phyloP scores from a whole-genome alignment of 1,284 basidiomycete species.

The Rhodotorula sp. region DNA sequence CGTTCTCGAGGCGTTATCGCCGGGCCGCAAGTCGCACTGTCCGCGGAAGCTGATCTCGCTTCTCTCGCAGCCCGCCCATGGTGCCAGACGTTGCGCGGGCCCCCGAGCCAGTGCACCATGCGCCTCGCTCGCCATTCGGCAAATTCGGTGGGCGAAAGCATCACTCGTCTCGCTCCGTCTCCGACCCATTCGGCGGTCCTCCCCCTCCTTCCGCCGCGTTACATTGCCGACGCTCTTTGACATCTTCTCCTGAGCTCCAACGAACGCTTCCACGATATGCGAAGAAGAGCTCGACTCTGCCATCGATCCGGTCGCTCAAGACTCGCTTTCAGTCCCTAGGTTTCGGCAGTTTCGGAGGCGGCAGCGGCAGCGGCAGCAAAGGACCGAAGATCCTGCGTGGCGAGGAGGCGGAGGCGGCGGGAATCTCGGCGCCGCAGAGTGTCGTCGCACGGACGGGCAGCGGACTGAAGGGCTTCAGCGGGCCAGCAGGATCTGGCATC shows the following conservation, averaged over 20 bases:
- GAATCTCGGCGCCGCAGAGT: background rate
- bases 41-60: background rate
- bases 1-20: background rate
- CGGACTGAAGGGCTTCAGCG: constrained; percentile 7
- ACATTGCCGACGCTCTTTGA: background rate
- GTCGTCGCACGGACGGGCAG: background rate
- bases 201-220: background rate
- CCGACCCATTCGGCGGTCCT: background rate
- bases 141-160: too few relatives aligned
- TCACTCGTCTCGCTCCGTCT: too few relatives aligned
- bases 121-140: too few relatives aligned
- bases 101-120: background rate
- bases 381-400: constrained; percentile 1
- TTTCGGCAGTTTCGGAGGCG: background rate
- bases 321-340: constrained; percentile 1
- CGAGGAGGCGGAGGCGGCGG: constrained; percentile 2
- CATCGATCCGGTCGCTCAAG: constrained; percentile 16
- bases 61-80: background rate
- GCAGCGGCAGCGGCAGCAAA: background rate
- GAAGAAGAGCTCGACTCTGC: constrained; percentile 10
- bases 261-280: background rate
- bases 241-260: background rate
- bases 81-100: background rate
- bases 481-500: background rate
- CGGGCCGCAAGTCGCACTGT: background rate